Base-by-base conservation (phyloP, 2,329 filamentous ascomycete species). In the Helotiales sp. region DNA sequence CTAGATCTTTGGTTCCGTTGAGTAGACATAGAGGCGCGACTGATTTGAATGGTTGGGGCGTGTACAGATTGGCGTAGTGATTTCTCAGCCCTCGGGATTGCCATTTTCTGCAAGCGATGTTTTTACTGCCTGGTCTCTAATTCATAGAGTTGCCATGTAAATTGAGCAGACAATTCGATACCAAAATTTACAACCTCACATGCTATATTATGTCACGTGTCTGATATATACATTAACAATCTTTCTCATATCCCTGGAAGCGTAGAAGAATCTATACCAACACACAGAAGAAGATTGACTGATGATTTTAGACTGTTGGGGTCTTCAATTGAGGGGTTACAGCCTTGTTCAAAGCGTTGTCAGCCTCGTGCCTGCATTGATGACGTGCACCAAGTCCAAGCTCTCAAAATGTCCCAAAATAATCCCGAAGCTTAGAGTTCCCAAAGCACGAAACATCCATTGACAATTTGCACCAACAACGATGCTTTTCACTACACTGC, bases 1-100 rank as follows among this genome's bases (percentile, higher is more conserved):
- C 1, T 50, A 77, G 75, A 76, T 77, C 20, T 76, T 69, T 64
- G 75, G 75, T 60, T 70, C 73, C 54, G 67, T 77, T 62, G 74
- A 76, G 60, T 54, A 60, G 55, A 68, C 28, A 26, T 26, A 57
- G 37, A 66, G 47, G 24, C 7, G 28, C 32, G 20, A 69, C 66
- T 24, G 47, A 49, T 17, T 49, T 50, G 47, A 26, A 47, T 52
- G 52, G 20, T 43, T 59, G 47, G 61, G 54, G 63, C 61, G 66
- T 72, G 69, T 72, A 73, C 61, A 73, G 65, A 69, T 49, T 59
- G 62, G 61, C 30, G 65, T 57, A 52, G 58, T 67, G 66, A 70
- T 45, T 63, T 47, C 60, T 55, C 62, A 70, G 68, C 65, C 61
- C 61, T 37, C 54, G 68, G 67, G 65, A 69, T 70, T 71, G 64